Evolutionary conservation across 1,139 yeast genomes (phyloP).

Genomic region (Saccharomycopsis hybrid): DNA sequence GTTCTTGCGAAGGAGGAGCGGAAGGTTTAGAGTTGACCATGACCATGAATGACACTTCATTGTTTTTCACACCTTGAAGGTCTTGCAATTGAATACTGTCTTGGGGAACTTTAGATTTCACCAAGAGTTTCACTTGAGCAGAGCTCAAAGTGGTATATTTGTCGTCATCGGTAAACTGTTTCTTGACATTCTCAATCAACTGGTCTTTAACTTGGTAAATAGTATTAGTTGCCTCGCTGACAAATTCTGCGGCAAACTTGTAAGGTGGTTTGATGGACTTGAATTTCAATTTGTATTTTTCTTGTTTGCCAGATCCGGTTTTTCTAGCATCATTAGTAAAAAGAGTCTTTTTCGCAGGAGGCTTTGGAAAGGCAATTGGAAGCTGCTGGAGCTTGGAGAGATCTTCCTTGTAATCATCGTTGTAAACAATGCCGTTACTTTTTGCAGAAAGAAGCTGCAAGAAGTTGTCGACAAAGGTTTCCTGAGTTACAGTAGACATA

Average conservation of each 20-base stretch:
- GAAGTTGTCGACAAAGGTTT: slow-evolving; percentile 8
- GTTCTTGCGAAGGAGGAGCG: slow-evolving; percentile 15
- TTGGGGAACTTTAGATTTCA: slow-evolving; percentile 45
- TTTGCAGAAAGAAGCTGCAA: slow-evolving; percentile 18
- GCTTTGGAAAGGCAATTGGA: slow-evolving; percentile 17
- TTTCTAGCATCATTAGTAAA: neutral
- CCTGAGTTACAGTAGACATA: slow-evolving; percentile 7
- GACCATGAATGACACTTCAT: slow-evolving; percentile 29
- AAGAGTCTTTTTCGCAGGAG: slow-evolving; percentile 8
- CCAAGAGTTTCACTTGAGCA: slow-evolving; percentile 35
- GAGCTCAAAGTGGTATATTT: slow-evolving; percentile 10
- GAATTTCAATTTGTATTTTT: slow-evolving; percentile 26
- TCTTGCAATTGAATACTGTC: slow-evolving; percentile 31
- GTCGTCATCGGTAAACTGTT: neutral
- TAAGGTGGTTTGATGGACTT: slow-evolving; percentile 41
- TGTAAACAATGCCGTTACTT: slow-evolving; percentile 1
- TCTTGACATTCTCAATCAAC: slow-evolving; percentile 5
- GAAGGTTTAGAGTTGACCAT: slow-evolving; percentile 30
- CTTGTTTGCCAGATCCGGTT: neutral
- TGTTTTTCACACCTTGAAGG: slow-evolving; percentile 19
- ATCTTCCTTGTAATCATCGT: slow-evolving; percentile 13
- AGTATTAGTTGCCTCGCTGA: slow-evolving; percentile 28
- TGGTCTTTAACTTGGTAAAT: slow-evolving; percentile 34
- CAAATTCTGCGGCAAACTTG: slow-evolving; percentile 31
- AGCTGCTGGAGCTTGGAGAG: slow-evolving; percentile 4